Evolutionary conservation across 441 rosid species (phyloP), one percentile per base, ranked within the genome.

Genomic region (Raphanus hybrid): DNA sequence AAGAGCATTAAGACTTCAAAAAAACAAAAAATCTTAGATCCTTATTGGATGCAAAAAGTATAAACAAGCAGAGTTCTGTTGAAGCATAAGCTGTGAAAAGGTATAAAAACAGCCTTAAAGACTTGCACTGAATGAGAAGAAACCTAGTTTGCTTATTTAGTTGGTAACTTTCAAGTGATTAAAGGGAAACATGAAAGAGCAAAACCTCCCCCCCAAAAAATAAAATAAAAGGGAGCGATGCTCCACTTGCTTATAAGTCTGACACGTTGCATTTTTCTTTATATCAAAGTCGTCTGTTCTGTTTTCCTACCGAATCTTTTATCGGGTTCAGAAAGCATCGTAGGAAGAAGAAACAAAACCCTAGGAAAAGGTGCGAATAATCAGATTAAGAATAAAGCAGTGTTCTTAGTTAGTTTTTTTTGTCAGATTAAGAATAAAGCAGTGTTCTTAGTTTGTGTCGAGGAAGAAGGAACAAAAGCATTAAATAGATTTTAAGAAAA

Each of bases 261-360:
- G 80, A 71, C 83, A 80, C 80, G 77, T 79, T 57, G 64, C 72
- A 10, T 16, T 39, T 70, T 39, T 69, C 11, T 78, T 74, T 41
- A 63, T 67, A 35, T 26, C 62, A 62, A 73, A 70, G 26, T 45
- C 75, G 26, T 75, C 76, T 70, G 58, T 75, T 43, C 65, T 58
- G 68, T 71, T 59, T 59, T 35, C 6, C 50, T 27, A 57, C 18
- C 58, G 77, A 80, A 80, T 80, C 76, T 80, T 80, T 57, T 71
- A 11, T 50, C 74, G 71, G 77, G 79, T 79, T 79, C 64, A 48
- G 58, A 71, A 75, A 80, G 77, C 73, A 80, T 80, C 78, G 58
- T 32, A 69, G 78, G 78, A 69, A 69, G 82, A 74, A 74, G 82
- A 70, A 79, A 79, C 79, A 79, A 79, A 79, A 79, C 78, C 82